These are phyloP conservation scores for Aechmea fasciata DNA, from an alignment of 176 grass and related monocot species.

Conservation along the genomic window DNA sequence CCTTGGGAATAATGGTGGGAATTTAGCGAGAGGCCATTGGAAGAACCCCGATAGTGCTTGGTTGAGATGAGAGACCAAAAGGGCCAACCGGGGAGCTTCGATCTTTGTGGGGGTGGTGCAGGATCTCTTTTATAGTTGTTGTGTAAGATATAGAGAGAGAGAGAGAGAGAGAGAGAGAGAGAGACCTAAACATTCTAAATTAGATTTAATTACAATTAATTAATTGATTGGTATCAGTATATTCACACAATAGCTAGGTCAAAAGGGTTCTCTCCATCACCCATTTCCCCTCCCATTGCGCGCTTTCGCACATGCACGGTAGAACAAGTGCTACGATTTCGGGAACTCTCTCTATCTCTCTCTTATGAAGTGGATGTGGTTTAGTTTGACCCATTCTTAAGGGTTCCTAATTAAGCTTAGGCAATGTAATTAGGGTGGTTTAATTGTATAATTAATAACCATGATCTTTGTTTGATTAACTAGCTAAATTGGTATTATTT, in stretches of 20 bases:
- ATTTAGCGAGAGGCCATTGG: background rate
- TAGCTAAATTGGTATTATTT: too few species aligned
- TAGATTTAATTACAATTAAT: too few species aligned
- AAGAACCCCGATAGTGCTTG: background rate
- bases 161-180: background rate
- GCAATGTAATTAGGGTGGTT: too few species aligned
- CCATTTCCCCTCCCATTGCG: background rate
- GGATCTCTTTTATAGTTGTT: background rate
- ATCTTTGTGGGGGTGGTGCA: background rate
- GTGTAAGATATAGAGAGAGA: background rate
- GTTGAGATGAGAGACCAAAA: background rate
- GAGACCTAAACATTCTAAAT: too few species aligned
- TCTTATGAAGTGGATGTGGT: too few species aligned
- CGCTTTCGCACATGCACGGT: background rate
- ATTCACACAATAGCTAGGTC: background rate
- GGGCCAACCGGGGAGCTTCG: background rate
- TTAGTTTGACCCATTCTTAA: too few species aligned
- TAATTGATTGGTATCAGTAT: background rate
- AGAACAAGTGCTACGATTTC: too few species aligned
- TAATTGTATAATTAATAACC: too few species aligned
- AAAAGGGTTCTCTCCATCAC: background rate
- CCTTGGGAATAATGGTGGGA: background rate
- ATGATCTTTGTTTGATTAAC: too few species aligned
- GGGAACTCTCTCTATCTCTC: too few species aligned
- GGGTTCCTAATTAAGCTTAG: too few species aligned